Conservation (phyloP, 2,329 filamentous ascomycete species). For the Aspergillus texensis region DNA sequence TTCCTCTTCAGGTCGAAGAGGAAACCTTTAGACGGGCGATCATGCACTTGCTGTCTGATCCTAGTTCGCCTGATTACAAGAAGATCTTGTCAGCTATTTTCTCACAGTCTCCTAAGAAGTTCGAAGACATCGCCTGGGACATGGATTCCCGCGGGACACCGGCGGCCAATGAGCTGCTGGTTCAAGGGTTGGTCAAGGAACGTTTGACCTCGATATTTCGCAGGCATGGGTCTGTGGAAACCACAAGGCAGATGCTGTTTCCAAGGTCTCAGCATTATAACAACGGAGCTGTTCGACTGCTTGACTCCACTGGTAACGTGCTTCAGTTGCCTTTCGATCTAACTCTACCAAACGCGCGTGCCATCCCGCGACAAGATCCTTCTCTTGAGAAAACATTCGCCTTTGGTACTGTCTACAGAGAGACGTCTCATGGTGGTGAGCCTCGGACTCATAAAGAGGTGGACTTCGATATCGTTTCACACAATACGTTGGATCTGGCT, state of each 20-base stretch:
- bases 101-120: constrained; percentile 71
- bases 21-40: constrained; percentile 85
- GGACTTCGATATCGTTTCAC: constrained; percentile 94
- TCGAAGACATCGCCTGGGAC: constrained; percentile 81
- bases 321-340: constrained; percentile 94
- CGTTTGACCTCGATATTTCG: constrained; percentile 78
- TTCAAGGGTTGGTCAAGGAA: constrained; percentile 74
- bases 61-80: constrained; percentile 82
- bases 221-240: constrained; percentile 85
- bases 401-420: constrained; percentile 86
- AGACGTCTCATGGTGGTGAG: constrained; percentile 75
- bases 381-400: constrained; percentile 76
- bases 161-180: constrained; percentile 58
- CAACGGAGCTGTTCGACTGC: constrained; percentile 72
- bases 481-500: constrained; percentile 76
- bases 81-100: constrained; percentile 89
- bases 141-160: constrained; percentile 61
- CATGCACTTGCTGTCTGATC: constrained; percentile 73
- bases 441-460: constrained; percentile 84
- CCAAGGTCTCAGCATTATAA: constrained; percentile 80
- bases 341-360: constrained; percentile 83
- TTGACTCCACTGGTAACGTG: constrained; percentile 83
- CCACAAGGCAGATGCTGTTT: constrained; percentile 73
- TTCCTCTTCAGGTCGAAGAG: constrained; percentile 90
- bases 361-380: constrained; percentile 68